A percentile compares a stretch with the other conserved stretches of the same genome.
phyloP scores from a whole-genome alignment of 208 protist species.

The Lotmaria passim region DNA sequence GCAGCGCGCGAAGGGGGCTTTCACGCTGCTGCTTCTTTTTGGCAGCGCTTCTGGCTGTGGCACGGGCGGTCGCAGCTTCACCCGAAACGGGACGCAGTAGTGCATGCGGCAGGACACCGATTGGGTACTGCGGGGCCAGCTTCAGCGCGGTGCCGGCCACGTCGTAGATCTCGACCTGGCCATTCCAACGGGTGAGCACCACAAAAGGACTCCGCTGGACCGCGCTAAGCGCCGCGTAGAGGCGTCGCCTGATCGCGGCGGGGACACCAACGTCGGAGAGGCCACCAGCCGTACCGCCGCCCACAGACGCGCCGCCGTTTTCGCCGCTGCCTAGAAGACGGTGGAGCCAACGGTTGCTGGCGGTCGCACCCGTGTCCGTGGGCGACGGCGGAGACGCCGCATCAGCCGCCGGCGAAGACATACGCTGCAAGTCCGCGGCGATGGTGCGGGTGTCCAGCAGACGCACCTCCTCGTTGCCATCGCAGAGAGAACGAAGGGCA shows the following conservation, averaged over 20 bases:
- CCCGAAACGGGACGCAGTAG: conserved; percentile 22
- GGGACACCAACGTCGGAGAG: conserved; percentile 7
- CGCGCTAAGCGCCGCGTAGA: conserved; percentile 64
- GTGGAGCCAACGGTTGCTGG: conserved; percentile 20
- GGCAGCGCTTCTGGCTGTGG: neutral
- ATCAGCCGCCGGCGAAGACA: neutral
- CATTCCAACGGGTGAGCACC: conserved; percentile 67
- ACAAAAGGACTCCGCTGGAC: conserved; percentile 64
- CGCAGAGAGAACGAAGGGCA: conserved; percentile 22
- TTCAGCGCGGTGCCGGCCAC: conserved; percentile 14
- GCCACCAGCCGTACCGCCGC: neutral
- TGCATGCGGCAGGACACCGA: conserved; percentile 43
- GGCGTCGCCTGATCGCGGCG: conserved; percentile 15
- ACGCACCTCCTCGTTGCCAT: conserved; percentile 28
- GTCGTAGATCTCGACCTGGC: conserved; percentile 71
- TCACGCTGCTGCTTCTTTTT: neutral
- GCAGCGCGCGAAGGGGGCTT: conserved; percentile 7
- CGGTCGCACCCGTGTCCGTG: neutral
- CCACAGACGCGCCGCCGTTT: neutral
- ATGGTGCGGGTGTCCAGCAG: conserved; percentile 33
- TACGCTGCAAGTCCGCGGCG: conserved; percentile 22
- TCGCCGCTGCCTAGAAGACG: conserved; percentile 20
- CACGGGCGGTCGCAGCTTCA: neutral
- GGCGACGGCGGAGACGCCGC: neutral
- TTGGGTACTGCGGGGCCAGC: conserved; percentile 31